phyloP scores from a whole-genome alignment of 306 rosid species.

The Potentilla sterilis region DNA sequence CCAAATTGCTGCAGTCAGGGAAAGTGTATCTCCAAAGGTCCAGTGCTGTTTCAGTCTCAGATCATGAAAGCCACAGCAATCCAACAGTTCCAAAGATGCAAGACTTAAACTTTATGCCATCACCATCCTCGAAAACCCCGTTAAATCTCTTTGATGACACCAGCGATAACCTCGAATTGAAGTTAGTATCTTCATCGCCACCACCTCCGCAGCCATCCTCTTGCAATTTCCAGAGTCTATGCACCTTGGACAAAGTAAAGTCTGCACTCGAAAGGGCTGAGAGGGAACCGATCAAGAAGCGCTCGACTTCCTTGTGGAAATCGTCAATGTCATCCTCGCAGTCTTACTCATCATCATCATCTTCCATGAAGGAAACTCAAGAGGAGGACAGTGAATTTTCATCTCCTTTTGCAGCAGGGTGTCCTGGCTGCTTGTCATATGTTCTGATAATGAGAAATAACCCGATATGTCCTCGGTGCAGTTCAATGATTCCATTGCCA shows the following conservation, averaged over 20 bases:
- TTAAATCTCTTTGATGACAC: conserved; percentile 69
- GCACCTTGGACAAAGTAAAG: conserved; percentile 94
- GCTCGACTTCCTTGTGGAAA: conserved; percentile 51
- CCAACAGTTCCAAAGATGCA: conserved; percentile 50
- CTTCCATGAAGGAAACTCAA: conserved; percentile 56
- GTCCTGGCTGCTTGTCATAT: conserved; percentile 90
- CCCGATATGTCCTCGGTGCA: conserved; percentile 91
- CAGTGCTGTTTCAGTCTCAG: conserved; percentile 34
- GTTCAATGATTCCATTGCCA: conserved; percentile 61
- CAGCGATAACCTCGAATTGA: conserved; percentile 56
- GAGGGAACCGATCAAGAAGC: conserved; percentile 64
- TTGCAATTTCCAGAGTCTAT: conserved; percentile 70
- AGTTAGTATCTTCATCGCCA: conserved; percentile 42
- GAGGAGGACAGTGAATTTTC: conserved; percentile 61
- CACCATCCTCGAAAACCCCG: conserved; percentile 49
- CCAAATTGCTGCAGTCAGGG: conserved; percentile 67
- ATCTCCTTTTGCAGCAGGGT: conserved; percentile 85
- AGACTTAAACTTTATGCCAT: conserved; percentile 72
- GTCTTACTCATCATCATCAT: conserved; percentile 58
- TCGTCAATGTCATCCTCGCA: conserved; percentile 57
- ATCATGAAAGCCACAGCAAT: conserved; percentile 39
- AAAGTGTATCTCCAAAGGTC: conserved; percentile 75
- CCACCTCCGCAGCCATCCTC: conserved; percentile 31
- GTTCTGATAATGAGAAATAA: conserved; percentile 80
- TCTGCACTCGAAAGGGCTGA: conserved; percentile 93